phyloP scores from a whole-genome alignment of 2,329 filamentous ascomycete genomes.

The Graphium sp. region DNA sequence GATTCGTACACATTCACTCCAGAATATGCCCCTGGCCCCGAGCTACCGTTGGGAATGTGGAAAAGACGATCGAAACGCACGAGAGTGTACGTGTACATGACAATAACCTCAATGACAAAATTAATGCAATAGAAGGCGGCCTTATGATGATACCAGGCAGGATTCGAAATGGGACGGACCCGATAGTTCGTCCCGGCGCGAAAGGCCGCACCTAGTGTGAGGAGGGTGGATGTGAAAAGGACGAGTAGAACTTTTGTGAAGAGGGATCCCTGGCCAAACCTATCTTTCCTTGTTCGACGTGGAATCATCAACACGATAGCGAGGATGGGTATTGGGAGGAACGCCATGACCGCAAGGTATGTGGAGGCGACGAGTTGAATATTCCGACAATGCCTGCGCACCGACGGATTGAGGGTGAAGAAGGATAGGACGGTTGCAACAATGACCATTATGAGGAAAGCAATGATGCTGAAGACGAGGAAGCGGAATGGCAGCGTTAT shows the following conservation, averaged over 20 bases:
- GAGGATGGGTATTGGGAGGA: conserved; percentile 43
- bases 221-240: conserved; percentile 35
- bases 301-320: conserved; percentile 31
- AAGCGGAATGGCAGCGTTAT: conserved; percentile 34
- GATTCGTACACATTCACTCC: too few species aligned
- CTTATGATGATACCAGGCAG: conserved; percentile 56
- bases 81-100: conserved; percentile 50
- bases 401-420: conserved; percentile 42
- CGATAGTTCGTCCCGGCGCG: conserved; percentile 42
- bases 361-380: conserved; percentile 52
- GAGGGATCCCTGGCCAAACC: conserved; percentile 46
- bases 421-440: conserved; percentile 44
- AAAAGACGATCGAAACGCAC: conserved; percentile 60
- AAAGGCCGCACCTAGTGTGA: conserved; percentile 55
- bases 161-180: conserved; percentile 26
- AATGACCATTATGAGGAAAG: conserved; percentile 50
- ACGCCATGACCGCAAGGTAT: conserved; percentile 42
- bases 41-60: conserved; percentile 54
- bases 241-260: conserved; percentile 51
- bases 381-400: conserved; percentile 33
- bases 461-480: conserved; percentile 39
- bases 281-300: conserved; percentile 25
- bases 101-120: conserved; percentile 55
- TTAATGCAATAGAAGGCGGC: conserved; percentile 68
- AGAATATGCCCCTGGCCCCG: conserved; percentile 35